Evolutionary conservation across 2,329 filamentous ascomycete species (phyloP), one percentile per base, ranked within the genome.

Genomic region (Drechslera avenae): DNA sequence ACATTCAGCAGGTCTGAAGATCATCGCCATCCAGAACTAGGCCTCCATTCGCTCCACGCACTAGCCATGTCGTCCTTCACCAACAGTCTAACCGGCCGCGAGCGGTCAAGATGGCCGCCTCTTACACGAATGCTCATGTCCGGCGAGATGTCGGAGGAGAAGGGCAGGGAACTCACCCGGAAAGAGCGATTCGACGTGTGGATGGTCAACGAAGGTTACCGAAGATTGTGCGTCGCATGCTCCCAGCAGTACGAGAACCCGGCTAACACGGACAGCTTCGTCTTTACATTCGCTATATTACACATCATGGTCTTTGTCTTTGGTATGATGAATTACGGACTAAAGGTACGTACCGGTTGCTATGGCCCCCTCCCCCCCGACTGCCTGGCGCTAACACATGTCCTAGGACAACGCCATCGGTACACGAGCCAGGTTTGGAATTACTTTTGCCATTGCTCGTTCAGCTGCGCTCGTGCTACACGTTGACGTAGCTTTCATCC

Each of bases 201-300:
- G 90, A 92, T 94, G 89, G 87, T 93, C 55, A 93, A 93, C 71
- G 90, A 93, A 71, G 90, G 90, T 54, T 91, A 91, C 72, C 82
- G 88, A 70, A 81, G 88, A 84, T 81, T 93, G 85, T 91, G 80
- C 50, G 87, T 82, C 10, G 9, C 16, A n/a, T 18, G 6, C 16
- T 10, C 26, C 3, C 21, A 17, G 7, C 10, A n/a, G 23, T 12
- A 1, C 9, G 13, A 17, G 2, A 16, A 30, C 19, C 36, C 30
- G 44, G 52, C 69, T 75, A 69, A 76, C 61, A n/a, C 19, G 35
- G 23, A 7, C 32, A 90, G 88, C 63, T 90, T 91, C 66, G 88
- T 93, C 52, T 86, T 86, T 62, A 79, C 89, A 43, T 94, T 93
- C 74, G 81, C 88, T 64, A 69, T 88, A 36, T 75, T 89, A 30